phyloP scores from a whole-genome alignment of 139 green algal species.

The Chlorella sp. region DNA sequence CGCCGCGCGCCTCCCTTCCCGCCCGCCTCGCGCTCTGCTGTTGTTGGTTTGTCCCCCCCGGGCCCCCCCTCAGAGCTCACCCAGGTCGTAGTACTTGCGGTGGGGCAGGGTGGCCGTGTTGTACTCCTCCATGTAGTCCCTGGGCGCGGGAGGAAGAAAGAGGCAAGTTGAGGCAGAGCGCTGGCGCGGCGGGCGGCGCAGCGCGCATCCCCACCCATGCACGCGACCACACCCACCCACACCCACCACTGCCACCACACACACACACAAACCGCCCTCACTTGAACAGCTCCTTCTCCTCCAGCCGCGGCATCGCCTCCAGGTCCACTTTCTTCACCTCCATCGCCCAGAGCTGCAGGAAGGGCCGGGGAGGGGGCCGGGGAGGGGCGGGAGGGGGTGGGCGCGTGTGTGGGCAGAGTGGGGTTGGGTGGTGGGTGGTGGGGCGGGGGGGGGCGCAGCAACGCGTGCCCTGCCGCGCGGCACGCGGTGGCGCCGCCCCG shows the following conservation, averaged over 20 bases:
- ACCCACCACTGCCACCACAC: neutral
- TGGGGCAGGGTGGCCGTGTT: constrained; percentile 75
- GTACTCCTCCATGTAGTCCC: constrained; percentile 54
- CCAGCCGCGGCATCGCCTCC: constrained; percentile 64
- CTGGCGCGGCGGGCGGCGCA: too few relatives aligned
- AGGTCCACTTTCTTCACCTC: constrained; percentile 73
- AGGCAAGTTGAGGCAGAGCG: neutral
- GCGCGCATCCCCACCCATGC: too few relatives aligned
- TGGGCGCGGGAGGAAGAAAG: neutral
- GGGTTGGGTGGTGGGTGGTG: neutral
- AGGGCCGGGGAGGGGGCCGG: neutral
- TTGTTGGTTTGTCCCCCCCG: too few relatives aligned
- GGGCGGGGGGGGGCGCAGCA: neutral
- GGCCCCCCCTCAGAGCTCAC: too few relatives aligned
- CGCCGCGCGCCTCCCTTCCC: too few relatives aligned
- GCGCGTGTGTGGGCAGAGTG: neutral
- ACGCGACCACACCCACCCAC: too few relatives aligned
- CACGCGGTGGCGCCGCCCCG: too few relatives aligned
- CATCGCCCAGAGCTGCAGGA: neutral
- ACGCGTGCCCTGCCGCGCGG: too few relatives aligned
- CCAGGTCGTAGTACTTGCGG: constrained; percentile 52
- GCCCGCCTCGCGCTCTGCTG: too few relatives aligned
- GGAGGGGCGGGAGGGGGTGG: too few relatives aligned
- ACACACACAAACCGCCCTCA: neutral
- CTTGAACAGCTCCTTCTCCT: constrained; percentile 83